Conservation (phyloP, 2,329 filamentous ascomycete species). For the Clarireedia hainanense region DNA sequence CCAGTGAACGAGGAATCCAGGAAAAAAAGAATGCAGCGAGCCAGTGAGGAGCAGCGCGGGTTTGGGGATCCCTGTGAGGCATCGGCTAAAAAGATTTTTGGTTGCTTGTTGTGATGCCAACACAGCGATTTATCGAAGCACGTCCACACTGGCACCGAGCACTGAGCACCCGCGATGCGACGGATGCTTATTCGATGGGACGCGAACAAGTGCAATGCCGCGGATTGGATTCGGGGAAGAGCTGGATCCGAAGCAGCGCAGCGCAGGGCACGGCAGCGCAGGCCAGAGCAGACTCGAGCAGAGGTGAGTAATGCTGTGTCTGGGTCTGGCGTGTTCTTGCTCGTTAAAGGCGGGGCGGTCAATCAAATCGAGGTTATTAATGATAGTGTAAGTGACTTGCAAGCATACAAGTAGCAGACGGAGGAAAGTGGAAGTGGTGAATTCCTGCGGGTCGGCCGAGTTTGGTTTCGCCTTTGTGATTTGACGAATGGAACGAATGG, state of each 20-base stretch:
- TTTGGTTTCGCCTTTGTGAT: too few relatives aligned
- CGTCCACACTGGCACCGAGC: neutral
- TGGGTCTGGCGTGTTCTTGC: neutral
- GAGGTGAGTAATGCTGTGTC: neutral
- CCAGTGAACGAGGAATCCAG: neutral
- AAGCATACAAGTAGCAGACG: too few relatives aligned
- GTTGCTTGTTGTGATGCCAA: slow-evolving; percentile 21
- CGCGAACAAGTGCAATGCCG: slow-evolving; percentile 10
- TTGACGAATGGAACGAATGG: too few relatives aligned
- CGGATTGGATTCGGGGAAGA: neutral
- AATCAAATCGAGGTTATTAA: neutral
- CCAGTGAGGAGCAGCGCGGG: neutral
- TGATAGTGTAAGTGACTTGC: too few relatives aligned
- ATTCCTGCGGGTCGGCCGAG: too few relatives aligned
- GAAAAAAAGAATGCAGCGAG: neutral
- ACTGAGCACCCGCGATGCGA: neutral
- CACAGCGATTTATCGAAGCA: slow-evolving; percentile 12
- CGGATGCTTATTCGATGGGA: slow-evolving; percentile 17
- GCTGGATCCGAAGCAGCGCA: too few relatives aligned
- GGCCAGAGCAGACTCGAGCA: too few relatives aligned
- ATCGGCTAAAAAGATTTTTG: slow-evolving; percentile 9
- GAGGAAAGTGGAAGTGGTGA: too few relatives aligned
- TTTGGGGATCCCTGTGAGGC: slow-evolving; percentile 2
- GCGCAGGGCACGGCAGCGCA: too few relatives aligned
- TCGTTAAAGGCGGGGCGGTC: neutral